A percentile compares a stretch with the other conserved stretches of the same genome.
Conservation (phyloP, 352 stramenopile species). For the Globisporangium nodosum region DNA sequence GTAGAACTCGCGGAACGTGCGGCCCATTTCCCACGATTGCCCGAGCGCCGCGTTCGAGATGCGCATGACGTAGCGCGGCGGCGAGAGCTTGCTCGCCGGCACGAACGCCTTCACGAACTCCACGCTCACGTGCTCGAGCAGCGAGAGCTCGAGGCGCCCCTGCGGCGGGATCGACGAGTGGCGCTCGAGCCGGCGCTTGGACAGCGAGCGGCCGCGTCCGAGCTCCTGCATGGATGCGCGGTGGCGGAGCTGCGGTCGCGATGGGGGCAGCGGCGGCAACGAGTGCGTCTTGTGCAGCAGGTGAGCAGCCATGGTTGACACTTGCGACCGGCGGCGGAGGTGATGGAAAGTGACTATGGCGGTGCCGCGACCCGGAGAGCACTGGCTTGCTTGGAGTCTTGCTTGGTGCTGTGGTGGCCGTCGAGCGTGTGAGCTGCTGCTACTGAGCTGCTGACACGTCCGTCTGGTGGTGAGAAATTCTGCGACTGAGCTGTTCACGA, state of each 20-base stretch:
- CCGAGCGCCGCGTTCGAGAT: conserved; percentile 58
- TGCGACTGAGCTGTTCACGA: conserved; percentile 2
- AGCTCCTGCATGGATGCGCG: conserved; percentile 38
- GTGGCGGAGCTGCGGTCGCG: conserved; percentile 23
- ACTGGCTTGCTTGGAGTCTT: no score
- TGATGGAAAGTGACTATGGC: not conserved
- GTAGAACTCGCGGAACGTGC: conserved; percentile 74
- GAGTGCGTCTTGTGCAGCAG: conserved; percentile 36
- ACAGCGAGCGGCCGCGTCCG: conserved; percentile 22
- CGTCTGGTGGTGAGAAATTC: conserved; percentile 1
- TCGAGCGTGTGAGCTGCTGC: not conserved
- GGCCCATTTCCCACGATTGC: conserved; percentile 77
- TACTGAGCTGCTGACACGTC: not conserved
- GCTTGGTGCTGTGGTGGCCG: not conserved
- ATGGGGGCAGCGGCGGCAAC: conserved; percentile 23
- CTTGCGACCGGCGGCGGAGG: not conserved
- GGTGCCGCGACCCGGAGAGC: no score
- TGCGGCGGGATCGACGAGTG: conserved; percentile 29
- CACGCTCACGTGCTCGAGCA: conserved; percentile 72
- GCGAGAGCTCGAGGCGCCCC: conserved; percentile 52
- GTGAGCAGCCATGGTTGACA: not conserved
- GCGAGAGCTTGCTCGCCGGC: conserved; percentile 59
- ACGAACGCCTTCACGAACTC: conserved; percentile 79
- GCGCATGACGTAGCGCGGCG: conserved; percentile 74
- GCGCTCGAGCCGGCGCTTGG: conserved; percentile 50